Conservation (phyloP, 192 early-diverging fungal species). For the Gryganskiella cystojenkinii region DNA sequence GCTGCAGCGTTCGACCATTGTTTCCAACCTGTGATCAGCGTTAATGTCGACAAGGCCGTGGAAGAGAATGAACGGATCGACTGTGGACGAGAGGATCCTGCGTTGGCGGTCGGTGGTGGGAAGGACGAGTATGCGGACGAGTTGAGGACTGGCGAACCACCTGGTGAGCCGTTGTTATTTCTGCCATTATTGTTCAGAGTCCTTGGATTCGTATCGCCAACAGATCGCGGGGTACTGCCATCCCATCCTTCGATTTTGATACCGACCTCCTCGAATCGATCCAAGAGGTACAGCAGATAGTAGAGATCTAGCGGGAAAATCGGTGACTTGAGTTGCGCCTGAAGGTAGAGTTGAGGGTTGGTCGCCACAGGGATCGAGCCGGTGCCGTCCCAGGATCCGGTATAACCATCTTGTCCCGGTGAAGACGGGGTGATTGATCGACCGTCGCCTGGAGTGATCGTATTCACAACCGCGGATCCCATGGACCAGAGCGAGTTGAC, state of each 20-base stretch:
- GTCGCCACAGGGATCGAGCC: conserved; percentile 30
- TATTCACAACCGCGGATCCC: conserved; percentile 43
- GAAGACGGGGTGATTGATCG: conserved; percentile 5
- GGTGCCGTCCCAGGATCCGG: conserved; percentile 49
- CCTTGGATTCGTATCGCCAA: conserved; percentile 40
- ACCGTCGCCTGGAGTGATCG: conserved; percentile 38
- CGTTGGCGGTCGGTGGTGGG: conserved; percentile 19
- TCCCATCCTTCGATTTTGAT: conserved; percentile 49
- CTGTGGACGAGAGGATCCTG: conserved; percentile 24
- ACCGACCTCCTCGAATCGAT: conserved; percentile 42
- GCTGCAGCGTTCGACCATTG: conserved; percentile 53
- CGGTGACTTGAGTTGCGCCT: conserved; percentile 45
- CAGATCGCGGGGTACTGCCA: conserved; percentile 21
- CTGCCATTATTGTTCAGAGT: conserved; percentile 6
- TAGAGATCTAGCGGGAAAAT: conserved; percentile 50
- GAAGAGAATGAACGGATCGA: conserved; percentile 56
- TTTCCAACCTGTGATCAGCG: conserved; percentile 55
- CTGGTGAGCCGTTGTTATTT: background rate
- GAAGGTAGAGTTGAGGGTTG: conserved; percentile 38
- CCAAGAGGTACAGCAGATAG: conserved; percentile 45
- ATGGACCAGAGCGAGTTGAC: conserved; percentile 57
- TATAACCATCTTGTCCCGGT: conserved; percentile 19
- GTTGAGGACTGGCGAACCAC: background rate
- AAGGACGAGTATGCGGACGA: conserved; percentile 16
- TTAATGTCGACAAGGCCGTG: conserved; percentile 54